Conservation (phyloP, 768 basidiomycete genomes). For the Boletus rubroflammeus region DNA sequence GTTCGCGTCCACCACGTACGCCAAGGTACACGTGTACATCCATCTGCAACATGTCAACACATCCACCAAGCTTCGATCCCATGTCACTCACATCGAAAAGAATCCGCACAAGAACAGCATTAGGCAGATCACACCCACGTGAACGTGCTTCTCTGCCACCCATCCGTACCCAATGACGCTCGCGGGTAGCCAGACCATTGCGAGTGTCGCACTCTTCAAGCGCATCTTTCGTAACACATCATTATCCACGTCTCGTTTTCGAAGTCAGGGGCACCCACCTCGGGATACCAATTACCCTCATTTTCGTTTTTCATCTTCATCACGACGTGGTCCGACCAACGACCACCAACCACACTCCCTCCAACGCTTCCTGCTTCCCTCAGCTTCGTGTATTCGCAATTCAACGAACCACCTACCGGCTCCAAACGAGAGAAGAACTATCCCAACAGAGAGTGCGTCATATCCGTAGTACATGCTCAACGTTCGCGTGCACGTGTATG, state of each 20-base stretch:
- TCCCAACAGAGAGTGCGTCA: slow-evolving; percentile 64
- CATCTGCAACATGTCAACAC: slow-evolving; percentile 33
- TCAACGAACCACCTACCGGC: slow-evolving; percentile 41
- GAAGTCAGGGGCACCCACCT: slow-evolving; percentile 42
- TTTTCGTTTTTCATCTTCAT: slow-evolving; percentile 39
- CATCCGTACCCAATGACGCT: slow-evolving; percentile 71
- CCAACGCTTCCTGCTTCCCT: slow-evolving; percentile 39
- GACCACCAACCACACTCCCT: slow-evolving; percentile 56
- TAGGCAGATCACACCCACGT: slow-evolving; percentile 66
- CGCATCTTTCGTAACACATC: slow-evolving; percentile 54
- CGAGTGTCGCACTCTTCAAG: slow-evolving; percentile 55
- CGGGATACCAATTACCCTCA: slow-evolving; percentile 52
- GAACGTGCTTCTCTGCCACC: slow-evolving; percentile 59
- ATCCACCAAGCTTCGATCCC: neutral
- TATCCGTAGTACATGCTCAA: slow-evolving; percentile 62
- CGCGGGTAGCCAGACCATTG: slow-evolving; percentile 53
- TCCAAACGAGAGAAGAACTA: slow-evolving; percentile 75
- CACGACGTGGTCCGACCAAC: slow-evolving; percentile 54
- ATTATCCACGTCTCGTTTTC: neutral
- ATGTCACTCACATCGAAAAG: slow-evolving; percentile 57
- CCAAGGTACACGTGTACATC: slow-evolving; percentile 67
- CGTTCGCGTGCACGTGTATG: slow-evolving; percentile 73
- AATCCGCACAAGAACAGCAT: slow-evolving; percentile 73
- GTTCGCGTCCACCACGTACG: slow-evolving; percentile 88
- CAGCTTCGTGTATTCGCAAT: neutral